Percentiles rank a stretch among this genome's conserved stretches.
These are phyloP conservation scores for Eremothecium coryli DNA, from an alignment of 1,139 yeast species.

Conservation along the genomic window DNA sequence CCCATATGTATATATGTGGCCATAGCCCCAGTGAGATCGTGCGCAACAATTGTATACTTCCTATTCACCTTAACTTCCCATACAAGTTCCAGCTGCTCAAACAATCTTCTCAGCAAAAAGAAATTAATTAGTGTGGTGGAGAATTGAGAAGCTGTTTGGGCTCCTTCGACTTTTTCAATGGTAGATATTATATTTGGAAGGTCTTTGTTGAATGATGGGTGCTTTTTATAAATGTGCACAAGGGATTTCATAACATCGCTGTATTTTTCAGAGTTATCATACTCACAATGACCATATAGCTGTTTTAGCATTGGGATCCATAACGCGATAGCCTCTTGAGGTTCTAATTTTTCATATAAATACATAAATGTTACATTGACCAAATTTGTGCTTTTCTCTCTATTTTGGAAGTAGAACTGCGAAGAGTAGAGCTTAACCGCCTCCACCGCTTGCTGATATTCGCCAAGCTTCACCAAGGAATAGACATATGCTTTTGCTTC, in stretches of 20 bases:
- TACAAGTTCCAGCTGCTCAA: constrained; percentile 12
- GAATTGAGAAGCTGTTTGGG: constrained; percentile 19
- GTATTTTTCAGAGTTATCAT: too few relatives aligned
- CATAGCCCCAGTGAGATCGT: constrained; percentile 25
- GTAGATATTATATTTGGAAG: too few relatives aligned
- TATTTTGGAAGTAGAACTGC: background rate
- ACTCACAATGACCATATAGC: too few relatives aligned
- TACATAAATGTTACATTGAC: too few relatives aligned
- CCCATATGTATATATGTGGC: constrained; percentile 17
- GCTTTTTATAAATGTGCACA: too few relatives aligned
- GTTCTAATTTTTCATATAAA: too few relatives aligned
- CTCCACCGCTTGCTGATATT: constrained; percentile 11
- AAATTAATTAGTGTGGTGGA: constrained; percentile 21
- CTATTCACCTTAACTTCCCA: constrained; percentile 23
- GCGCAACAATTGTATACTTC: constrained; percentile 11
- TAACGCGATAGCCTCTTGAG: too few relatives aligned
- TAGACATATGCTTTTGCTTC: constrained; percentile 13
- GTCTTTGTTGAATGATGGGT: too few relatives aligned
- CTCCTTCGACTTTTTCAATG: constrained; percentile 13
- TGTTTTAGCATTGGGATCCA: too few relatives aligned
- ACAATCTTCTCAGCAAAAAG: constrained; percentile 12
- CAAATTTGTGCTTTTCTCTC: too few relatives aligned
- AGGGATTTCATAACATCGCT: too few relatives aligned
- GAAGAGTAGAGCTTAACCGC: constrained; percentile 9
- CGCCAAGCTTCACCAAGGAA: constrained; percentile 13